These are phyloP conservation scores for Phytophthora crassamura DNA, from an alignment of 352 stramenopile species.

Conservation along the genomic window DNA sequence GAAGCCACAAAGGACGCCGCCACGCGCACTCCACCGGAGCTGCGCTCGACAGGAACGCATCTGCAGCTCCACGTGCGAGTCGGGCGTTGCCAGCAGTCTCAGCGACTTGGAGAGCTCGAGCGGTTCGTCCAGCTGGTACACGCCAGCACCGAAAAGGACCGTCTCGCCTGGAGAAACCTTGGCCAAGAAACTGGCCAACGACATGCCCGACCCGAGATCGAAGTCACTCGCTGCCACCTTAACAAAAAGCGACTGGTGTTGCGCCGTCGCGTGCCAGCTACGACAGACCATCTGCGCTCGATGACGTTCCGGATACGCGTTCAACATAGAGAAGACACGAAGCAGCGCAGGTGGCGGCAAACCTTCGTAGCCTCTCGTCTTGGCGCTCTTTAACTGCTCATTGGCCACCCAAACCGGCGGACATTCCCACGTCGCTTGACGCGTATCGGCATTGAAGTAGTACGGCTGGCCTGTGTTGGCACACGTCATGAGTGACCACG, in stretches of 20 bases:
- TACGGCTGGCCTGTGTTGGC: conserved; percentile 83
- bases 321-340: conserved; percentile 87
- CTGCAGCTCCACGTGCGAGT: conserved; percentile 74
- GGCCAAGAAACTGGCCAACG: conserved; percentile 37
- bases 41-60: conserved; percentile 60
- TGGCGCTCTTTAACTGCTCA: conserved; percentile 80
- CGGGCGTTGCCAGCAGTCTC: conserved; percentile 53
- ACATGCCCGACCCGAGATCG: conserved; percentile 20
- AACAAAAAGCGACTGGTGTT: conserved; percentile 50
- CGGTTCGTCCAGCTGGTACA: conserved; percentile 63
- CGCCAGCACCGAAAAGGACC: conserved; percentile 70
- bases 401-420: conserved; percentile 90
- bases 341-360: conserved; percentile 82
- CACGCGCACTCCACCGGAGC: conserved; percentile 61
- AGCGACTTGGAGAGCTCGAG: conserved; percentile 59
- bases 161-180: conserved; percentile 49
- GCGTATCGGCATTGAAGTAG: conserved; percentile 95
- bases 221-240: conserved; percentile 66
- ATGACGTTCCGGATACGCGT: conserved; percentile 66
- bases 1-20: conserved; percentile 71
- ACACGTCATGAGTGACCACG: conserved; percentile 71
- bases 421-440: conserved; percentile 94
- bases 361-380: conserved; percentile 72
- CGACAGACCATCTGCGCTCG: conserved; percentile 57
- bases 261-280: conserved; percentile 54